Base-by-base conservation (phyloP, 495 filamentous ascomycete genomes). In the Xylaria sp. region DNA sequence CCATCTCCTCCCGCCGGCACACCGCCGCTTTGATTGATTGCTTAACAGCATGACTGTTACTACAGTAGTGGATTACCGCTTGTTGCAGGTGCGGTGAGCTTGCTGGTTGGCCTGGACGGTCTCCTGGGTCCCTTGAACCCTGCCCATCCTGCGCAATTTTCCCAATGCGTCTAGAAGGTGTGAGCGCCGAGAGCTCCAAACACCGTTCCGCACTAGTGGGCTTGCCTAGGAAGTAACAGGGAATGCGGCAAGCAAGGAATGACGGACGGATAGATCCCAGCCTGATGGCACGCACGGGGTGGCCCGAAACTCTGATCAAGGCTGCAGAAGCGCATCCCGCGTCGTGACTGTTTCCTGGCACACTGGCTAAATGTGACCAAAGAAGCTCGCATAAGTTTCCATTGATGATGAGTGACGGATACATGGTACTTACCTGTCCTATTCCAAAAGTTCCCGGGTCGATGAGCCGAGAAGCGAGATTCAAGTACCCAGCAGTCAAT, bases 211-310 rank as follows among this genome's bases (percentile, higher is more conserved):
- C 72, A 73, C 75, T 78, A 78, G 73, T 58, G 69, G 68, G 59
- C 70, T 58, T 73, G 46, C 29, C 35, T 65, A 43, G 40, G 11
- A 50, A 33, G 46, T 12, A 66, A 21, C 72, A 77, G 73, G 73
- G 72, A 71, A 75, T 72, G 73, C 75, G 72, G 73, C 74, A 78
- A 78, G 77, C 75, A 74, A 77, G 76, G 76, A 72, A 78, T 73
- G 72, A 71, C 77, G 75, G 75, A 61, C 76, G 76, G 77, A 78
- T 78, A 78, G 77, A 78, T 78, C 77, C 77, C 77, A 78, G 71
- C 75, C 67, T 69, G 64, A 71, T 76, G 77, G 77, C 75, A 77
- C 77, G 68, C 62, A 78, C 77, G 77, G 76, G 77, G 77, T 77
- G 75, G 71, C 77, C 77, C 77, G 77, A 77, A 75, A 78, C 73